Base-by-base conservation (phyloP, 176 grass and related monocot species). In the Poa annua region DNA sequence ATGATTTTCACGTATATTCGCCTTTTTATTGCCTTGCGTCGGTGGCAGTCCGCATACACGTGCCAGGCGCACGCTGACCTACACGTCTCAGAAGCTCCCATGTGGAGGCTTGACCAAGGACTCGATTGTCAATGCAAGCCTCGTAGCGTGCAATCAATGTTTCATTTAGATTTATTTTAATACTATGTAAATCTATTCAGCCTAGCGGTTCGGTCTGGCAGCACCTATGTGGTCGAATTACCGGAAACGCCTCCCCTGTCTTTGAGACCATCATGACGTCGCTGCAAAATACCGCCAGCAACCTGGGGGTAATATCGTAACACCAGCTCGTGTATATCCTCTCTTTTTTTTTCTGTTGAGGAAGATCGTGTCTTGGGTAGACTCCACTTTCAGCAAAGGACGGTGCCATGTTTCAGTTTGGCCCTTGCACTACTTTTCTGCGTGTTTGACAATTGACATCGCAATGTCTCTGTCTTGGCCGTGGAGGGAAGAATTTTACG, bases 51-150 rank as follows among this genome's bases (percentile, higher is more conserved):
- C 2, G 5, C 11, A 11, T 44, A 71, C 68, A 71, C 68, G 39
- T 25, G 68, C 39, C 39, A n/a, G 11, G n/a, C 3, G 68, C 2
- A 8, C 68, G 68, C 11, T 11, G n/a, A 6, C 12, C 68, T 3
- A 71, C 5, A 71, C 5, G 45, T 55, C 59, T 77, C 42, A 0
- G 83, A 77, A 63, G 77, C 83, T 64, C 81, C 87, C 83, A 89
- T 77, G 83, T 85, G 87, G 71, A 38, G 72, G 20, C 55, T 69
- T 88, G 77, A 71, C 77, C 22, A 42, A 3, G 34, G 21, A 3
- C 44, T 4, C 7, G 41, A 25, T 44, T 19, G 12, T 57, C 34
- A 12, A 56, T 21, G 6, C 4, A 26, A 15, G 32, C 47, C 47
- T 79, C 75, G 56, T 45, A 24, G n/a, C 39, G n/a, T 14, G 38